Evolutionary conservation across 331 rosid genomes (phyloP).

Genomic region (Erythrophleum ivorense): DNA sequence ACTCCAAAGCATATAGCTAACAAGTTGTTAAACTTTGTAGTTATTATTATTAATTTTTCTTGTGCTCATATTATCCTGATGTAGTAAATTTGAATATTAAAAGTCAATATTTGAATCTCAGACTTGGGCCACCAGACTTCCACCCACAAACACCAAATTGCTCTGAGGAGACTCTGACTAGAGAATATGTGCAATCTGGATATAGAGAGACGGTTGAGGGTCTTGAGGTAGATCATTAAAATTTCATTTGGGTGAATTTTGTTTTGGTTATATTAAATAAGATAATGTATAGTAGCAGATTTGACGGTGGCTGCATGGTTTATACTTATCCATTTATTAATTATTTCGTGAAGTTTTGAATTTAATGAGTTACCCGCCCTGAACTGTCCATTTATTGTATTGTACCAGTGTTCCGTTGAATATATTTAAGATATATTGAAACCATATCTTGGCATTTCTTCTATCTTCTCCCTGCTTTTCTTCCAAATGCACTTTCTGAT

Average conservation of each 20-base stretch:
- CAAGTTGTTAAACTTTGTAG: constrained; percentile 18
- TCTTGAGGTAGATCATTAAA: constrained; percentile 71
- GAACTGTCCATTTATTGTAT: background rate
- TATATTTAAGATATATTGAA: background rate
- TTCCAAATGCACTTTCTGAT: background rate
- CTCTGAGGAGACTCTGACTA: constrained; percentile 93
- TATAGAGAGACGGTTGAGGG: constrained; percentile 94
- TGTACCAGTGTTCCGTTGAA: background rate
- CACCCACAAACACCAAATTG: constrained; percentile 89
- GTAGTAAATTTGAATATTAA: constrained; percentile 22
- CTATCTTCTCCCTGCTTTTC: constrained; percentile 14
- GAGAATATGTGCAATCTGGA: constrained; percentile 78
- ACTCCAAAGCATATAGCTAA: constrained; percentile 9
- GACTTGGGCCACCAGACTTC: constrained; percentile 96
- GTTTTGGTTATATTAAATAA: constrained; percentile 6
- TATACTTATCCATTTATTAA: background rate
- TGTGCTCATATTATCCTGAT: constrained; percentile 24
- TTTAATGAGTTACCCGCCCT: background rate
- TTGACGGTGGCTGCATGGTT: background rate
- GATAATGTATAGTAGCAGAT: constrained; percentile 19
- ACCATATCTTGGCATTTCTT: constrained; percentile 1
- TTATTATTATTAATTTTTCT: constrained; percentile 24
- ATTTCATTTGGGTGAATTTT: background rate
- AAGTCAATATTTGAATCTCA: constrained; percentile 50
- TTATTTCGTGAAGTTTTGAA: background rate